Conservation (phyloP, 225 moss, liverwort and hornwort genomes). For the Physcomitrium patens region DNA sequence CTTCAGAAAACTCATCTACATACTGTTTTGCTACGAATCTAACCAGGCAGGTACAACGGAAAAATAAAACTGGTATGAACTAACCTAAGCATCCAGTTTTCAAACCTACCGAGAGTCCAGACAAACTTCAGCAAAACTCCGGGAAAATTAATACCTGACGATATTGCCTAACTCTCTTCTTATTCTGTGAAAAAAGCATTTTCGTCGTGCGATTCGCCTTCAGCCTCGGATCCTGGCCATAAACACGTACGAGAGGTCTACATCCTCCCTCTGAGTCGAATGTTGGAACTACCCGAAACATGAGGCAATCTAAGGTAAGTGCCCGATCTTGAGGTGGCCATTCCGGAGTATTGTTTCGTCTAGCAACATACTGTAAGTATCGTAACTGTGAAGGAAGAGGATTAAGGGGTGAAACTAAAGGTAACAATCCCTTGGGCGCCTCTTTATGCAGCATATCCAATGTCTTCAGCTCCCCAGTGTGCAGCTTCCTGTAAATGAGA, state of each 20-base stretch:
- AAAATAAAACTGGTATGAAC: neutral
- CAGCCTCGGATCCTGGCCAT: conserved; percentile 80
- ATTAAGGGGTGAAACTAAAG: conserved; percentile 88
- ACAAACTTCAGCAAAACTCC: conserved; percentile 14
- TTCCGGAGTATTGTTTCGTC: conserved; percentile 89
- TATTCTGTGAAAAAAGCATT: conserved; percentile 83
- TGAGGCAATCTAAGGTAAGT: conserved; percentile 90
- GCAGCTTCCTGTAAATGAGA: conserved; percentile 90
- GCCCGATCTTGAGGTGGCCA: conserved; percentile 97
- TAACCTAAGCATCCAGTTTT: conserved; percentile 21
- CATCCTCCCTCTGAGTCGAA: conserved; percentile 94
- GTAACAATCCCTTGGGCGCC: conserved; percentile 90
- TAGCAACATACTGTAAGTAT: conserved; percentile 93
- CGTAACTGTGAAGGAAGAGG: conserved; percentile 94
- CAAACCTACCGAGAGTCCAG: conserved; percentile 22
- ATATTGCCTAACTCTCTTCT: conserved; percentile 90
- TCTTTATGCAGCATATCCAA: conserved; percentile 96
- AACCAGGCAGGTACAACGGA: too few species aligned
- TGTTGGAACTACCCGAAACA: conserved; percentile 96
- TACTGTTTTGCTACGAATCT: too few species aligned
- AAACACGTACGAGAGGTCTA: conserved; percentile 90
- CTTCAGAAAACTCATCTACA: too few species aligned
- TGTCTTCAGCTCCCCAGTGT: conserved; percentile 94
- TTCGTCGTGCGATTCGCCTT: conserved; percentile 71
- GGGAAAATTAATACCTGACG: conserved; percentile 67